These are phyloP conservation scores for Schizosaccharomyces octosporus DNA, from an alignment of 805 yeast species.

Conservation along the genomic window DNA sequence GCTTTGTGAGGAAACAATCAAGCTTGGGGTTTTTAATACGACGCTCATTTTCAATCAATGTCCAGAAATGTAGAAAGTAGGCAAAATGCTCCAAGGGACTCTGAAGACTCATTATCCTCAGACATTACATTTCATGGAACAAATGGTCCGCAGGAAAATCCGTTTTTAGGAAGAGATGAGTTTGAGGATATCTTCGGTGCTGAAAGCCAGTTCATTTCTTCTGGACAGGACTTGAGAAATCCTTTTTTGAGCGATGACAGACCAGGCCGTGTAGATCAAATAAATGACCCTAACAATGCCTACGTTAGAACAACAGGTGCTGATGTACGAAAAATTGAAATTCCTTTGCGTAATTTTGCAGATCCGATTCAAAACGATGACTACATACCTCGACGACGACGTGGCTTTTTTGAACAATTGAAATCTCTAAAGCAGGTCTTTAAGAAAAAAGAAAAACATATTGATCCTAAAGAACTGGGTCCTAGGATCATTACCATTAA, in stretches of 20 bases:
- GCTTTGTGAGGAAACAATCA: too few relatives aligned
- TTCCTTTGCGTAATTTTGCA: background rate
- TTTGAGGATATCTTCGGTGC: background rate
- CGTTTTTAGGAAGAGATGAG: background rate
- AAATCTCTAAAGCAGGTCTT: background rate
- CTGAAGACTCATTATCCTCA: background rate
- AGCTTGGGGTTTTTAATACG: too few relatives aligned
- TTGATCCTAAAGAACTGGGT: constrained; percentile 16
- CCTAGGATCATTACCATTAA: constrained; percentile 49
- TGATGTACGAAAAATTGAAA: background rate
- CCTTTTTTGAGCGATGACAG: background rate
- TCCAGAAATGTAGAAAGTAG: background rate
- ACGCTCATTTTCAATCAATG: background rate
- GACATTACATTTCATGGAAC: too few relatives aligned
- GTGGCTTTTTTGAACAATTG: background rate
- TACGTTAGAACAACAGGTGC: background rate
- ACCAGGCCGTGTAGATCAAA: too few relatives aligned
- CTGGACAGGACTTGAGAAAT: background rate
- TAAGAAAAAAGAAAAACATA: constrained; percentile 1
- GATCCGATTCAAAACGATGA: background rate
- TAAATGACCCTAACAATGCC: background rate
- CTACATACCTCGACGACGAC: too few relatives aligned
- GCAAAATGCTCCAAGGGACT: background rate
- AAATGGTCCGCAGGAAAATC: background rate
- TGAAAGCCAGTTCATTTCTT: background rate